Conservation (phyloP, 179 eudicot species). For the Beta macrorhiza region DNA sequence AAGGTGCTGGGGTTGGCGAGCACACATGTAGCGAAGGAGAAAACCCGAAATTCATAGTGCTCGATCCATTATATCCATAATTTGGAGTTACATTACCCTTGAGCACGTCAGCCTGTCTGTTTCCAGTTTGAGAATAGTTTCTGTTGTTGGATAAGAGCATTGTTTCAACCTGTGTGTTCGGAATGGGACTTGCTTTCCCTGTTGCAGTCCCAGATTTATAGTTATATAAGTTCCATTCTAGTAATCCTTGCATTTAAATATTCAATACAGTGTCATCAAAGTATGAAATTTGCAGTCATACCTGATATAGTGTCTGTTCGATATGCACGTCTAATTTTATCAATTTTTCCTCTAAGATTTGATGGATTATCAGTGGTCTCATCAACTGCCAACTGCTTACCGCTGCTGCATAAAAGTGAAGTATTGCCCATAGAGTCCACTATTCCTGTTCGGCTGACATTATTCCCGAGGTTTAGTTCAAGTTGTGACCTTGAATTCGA, state of each 20-base stretch:
- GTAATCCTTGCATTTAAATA: background rate
- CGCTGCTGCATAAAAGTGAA: slow-evolving; percentile 8
- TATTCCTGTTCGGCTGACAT: background rate
- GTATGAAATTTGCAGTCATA: background rate
- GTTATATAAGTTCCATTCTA: background rate
- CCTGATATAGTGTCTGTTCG: slow-evolving; percentile 19
- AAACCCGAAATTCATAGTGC: background rate
- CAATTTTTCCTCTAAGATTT: slow-evolving; percentile 22
- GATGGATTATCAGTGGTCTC: background rate
- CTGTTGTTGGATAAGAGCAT: background rate
- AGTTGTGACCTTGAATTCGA: slow-evolving; percentile 1
- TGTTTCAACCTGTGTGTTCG: background rate
- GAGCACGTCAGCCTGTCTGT: background rate
- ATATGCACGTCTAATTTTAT: slow-evolving; percentile 29
- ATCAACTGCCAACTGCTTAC: slow-evolving; percentile 3
- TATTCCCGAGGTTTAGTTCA: background rate
- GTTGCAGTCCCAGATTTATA: background rate
- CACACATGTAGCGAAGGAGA: background rate
- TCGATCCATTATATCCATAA: background rate
- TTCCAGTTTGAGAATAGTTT: slow-evolving; percentile 4
- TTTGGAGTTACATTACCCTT: background rate
- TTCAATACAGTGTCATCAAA: background rate
- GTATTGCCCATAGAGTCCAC: background rate
- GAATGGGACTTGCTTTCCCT: background rate
- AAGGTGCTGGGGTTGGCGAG: background rate